Percentiles rank a stretch among this genome's conserved stretches.
Conservation (phyloP, 2,329 filamentous ascomycete species). For the Aspergillus aculeatinus region DNA sequence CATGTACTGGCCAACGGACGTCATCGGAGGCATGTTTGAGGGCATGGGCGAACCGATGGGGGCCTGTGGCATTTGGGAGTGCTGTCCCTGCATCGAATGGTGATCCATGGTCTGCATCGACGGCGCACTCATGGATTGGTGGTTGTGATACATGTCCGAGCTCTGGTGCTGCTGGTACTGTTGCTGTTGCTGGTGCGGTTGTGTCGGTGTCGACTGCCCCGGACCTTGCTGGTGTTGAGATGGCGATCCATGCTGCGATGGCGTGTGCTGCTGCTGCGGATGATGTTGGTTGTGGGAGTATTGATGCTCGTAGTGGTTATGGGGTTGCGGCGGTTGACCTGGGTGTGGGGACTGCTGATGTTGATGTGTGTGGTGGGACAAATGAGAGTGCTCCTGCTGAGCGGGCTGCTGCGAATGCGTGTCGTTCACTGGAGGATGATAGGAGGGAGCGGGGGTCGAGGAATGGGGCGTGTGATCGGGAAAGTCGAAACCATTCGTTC, state of each 20-base stretch:
- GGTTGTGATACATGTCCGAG: conserved; percentile 36
- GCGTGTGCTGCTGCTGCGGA: conserved; percentile 16
- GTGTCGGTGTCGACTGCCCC: conserved; percentile 20
- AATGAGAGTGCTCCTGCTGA: conserved; percentile 29
- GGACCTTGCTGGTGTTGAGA: conserved; percentile 39
- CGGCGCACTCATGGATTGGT: conserved; percentile 22
- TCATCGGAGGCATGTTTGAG: conserved; percentile 54
- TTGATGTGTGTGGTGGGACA: conserved; percentile 19
- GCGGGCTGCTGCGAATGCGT: conserved; percentile 14
- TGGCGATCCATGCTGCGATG: conserved; percentile 37
- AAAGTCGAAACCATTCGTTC: conserved; percentile 21
- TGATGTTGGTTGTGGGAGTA: conserved; percentile 14
- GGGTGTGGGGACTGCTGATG: conserved; percentile 17
- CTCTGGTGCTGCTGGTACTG: conserved; percentile 32
- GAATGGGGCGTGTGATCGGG: conserved; percentile 26
- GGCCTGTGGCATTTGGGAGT: conserved; percentile 38
- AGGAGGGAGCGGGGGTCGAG: conserved; percentile 43
- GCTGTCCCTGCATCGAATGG: conserved; percentile 28
- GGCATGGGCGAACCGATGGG: conserved; percentile 55
- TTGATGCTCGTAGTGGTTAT: conserved; percentile 12
- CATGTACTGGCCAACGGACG: conserved; percentile 57
- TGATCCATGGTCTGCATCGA: conserved; percentile 22
- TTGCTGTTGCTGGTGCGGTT: conserved; percentile 29
- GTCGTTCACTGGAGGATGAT: conserved; percentile 48
- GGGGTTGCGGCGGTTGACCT: conserved; percentile 11